Base-by-base conservation (phyloP, 2,329 filamentous ascomycete genomes). In the Fusarium redolens region DNA sequence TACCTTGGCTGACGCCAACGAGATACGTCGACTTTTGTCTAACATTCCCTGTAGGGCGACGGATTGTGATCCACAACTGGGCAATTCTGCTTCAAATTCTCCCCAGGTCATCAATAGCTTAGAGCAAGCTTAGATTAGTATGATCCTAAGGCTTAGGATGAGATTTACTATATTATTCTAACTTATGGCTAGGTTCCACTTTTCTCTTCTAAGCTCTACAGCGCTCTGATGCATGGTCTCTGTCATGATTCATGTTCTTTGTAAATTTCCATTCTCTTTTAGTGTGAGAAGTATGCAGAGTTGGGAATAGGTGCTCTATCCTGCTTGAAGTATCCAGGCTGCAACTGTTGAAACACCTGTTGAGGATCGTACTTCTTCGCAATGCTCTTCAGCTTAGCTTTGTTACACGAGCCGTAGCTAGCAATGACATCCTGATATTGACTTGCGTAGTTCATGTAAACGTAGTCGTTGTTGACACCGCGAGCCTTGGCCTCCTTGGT, bases 281-380 rank as follows among this genome's bases (percentile, higher is more conserved):
- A 57, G 15, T 35, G 30, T 18, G 54, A 57, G 40, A 47, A 57
- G 3, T 57, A 48, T 10, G 31, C 44, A 28, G 66, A 65, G 35
- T 45, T 30, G 8, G 50, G 66, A 1, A 71, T 37, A 7, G 69
- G 69, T 0, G 69, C 67, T 14, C 69, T 33, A 4, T 72, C 58
- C 33, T 84, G 58, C 69, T 84, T 70, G 25, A 71, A 71, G 45
- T 58, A 61, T 7, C 66, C 67, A 8, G 31, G 47, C 35, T 68
- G 67, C 11, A 69, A 30, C 14, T 28, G 8, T 14, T 63, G 60
- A 33, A 69, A 54, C 12, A 65, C 62, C 31, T 57, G 48, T 17
- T 51, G 31, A 4, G 48, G 60, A 38, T 70, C 68, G 18, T 57
- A 69, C 40, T 69, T 45, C 38, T 54, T 65, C 3, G 65, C 48